Percentiles rank a stretch among this genome's conserved stretches.
Conservation (phyloP, 768 basidiomycete genomes). For the Suillus hirtellus region DNA sequence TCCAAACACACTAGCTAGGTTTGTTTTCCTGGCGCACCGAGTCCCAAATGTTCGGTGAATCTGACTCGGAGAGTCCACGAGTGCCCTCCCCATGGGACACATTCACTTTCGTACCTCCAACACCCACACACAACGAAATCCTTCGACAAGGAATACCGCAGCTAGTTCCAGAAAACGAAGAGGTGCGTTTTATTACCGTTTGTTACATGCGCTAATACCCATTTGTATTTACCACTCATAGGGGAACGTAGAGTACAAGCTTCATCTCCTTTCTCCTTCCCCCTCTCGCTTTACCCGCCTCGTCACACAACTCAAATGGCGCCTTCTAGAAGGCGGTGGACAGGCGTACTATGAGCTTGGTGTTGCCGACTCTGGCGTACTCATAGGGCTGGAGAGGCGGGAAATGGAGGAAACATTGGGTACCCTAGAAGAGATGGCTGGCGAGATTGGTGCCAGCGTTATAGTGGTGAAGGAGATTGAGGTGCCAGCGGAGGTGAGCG, state of each 20-base stretch:
- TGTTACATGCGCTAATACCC: not conserved
- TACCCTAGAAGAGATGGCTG: conserved; percentile 92
- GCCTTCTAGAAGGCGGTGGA: conserved; percentile 81
- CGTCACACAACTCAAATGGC: conserved; percentile 96
- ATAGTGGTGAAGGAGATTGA: conserved; percentile 89
- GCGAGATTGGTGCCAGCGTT: conserved; percentile 90
- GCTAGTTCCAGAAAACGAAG: conserved; percentile 76
- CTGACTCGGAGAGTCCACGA: conserved; percentile 75
- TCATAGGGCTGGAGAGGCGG: conserved; percentile 71
- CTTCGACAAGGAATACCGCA: conserved; percentile 50
- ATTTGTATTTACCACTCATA: conserved; percentile 27
- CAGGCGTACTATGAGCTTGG: conserved; percentile 83
- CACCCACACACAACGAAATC: conserved; percentile 31
- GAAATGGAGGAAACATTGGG: conserved; percentile 82
- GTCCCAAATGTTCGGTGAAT: conserved; percentile 74
- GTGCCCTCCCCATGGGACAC: conserved; percentile 84
- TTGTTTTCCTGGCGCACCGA: not conserved
- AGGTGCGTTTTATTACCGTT: conserved; percentile 34
- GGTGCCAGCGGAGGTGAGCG: conserved; percentile 55
- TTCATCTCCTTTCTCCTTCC: conserved; percentile 80
- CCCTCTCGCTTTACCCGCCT: conserved; percentile 77
- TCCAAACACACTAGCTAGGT: not conserved
- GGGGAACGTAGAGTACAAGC: conserved; percentile 94
- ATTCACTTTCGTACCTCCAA: conserved; percentile 58
- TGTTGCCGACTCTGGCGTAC: conserved; percentile 84